phyloP scores from a whole-genome alignment of 192 early-diverging fungal genomes.

The Podila epigama region DNA sequence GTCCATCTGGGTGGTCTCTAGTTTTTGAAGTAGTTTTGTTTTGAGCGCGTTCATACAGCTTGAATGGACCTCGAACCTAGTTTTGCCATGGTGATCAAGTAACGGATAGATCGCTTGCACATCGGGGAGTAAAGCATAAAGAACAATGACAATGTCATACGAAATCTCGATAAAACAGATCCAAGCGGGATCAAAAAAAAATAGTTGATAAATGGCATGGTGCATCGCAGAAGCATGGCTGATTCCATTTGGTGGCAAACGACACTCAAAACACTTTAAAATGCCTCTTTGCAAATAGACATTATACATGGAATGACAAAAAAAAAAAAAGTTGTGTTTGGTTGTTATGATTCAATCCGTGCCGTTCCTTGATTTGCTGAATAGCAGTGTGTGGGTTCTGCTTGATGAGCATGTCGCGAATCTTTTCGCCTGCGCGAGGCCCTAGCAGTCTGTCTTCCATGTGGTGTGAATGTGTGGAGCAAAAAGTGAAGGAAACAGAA shows the following conservation, averaged over 20 bases:
- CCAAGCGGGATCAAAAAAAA: slow-evolving; percentile 32
- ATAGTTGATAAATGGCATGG: too few species aligned
- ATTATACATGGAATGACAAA: not conserved
- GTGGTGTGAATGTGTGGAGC: not conserved
- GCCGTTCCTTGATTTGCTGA: slow-evolving; percentile 31
- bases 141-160: slow-evolving; percentile 30
- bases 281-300: not conserved
- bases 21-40: slow-evolving; percentile 48
- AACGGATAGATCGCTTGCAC: slow-evolving; percentile 58
- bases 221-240: slow-evolving; percentile 4
- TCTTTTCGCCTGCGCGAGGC: slow-evolving; percentile 44
- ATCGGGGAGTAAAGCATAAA: slow-evolving; percentile 41
- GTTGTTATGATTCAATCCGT: slow-evolving; percentile 43
- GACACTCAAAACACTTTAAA: not conserved
- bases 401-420: slow-evolving; percentile 48
- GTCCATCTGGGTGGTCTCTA: slow-evolving; percentile 47
- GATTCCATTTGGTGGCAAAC: not conserved
- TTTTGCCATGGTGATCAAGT: slow-evolving; percentile 56
- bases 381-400: slow-evolving; percentile 34
- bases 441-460: slow-evolving; percentile 42
- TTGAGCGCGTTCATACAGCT: slow-evolving; percentile 58
- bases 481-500: too few species aligned
- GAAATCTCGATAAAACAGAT: slow-evolving; percentile 18
- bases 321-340: slow-evolving; percentile 6
- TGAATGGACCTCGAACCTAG: slow-evolving; percentile 55